phyloP scores from a whole-genome alignment of 108 stramenopile genomes.

The Aureococcus anophagefferens region DNA sequence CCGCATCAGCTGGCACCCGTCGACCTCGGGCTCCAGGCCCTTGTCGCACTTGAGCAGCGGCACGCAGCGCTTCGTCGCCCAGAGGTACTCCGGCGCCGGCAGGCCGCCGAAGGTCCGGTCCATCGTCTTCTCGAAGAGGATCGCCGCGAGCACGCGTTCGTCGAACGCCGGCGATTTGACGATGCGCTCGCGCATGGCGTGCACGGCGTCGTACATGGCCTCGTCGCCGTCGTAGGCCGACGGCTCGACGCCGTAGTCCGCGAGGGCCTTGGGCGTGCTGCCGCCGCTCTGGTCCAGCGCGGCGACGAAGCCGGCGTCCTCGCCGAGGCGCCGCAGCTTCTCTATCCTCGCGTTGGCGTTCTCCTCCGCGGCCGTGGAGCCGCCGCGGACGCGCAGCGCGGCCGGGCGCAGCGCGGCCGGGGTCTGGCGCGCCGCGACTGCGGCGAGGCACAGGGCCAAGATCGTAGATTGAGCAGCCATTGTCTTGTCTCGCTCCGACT shows the following conservation, averaged over 20 bases:
- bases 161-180: slow-evolving; percentile 52
- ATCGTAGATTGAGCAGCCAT: too few species aligned
- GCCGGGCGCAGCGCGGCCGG: too few species aligned
- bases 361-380: too few species aligned
- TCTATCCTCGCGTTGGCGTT: too few species aligned
- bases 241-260: too few species aligned
- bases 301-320: slow-evolving; percentile 59
- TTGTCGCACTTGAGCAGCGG: slow-evolving; percentile 69
- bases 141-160: slow-evolving; percentile 56
- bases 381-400: too few species aligned
- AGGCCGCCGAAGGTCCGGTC: slow-evolving; percentile 52
- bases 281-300: slow-evolving; percentile 72
- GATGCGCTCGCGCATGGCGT: slow-evolving; percentile 64
- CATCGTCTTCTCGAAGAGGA: slow-evolving; percentile 74
- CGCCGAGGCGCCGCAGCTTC: too few species aligned
- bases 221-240: slow-evolving; percentile 21
- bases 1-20: slow-evolving; percentile 72
- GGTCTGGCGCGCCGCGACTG: too few species aligned
- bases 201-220: slow-evolving; percentile 59
- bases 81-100: slow-evolving; percentile 53
- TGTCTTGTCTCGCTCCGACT: too few species aligned
- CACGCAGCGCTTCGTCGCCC: slow-evolving; percentile 56
- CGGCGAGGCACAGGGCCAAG: too few species aligned
- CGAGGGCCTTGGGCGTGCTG: slow-evolving; percentile 14
- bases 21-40: slow-evolving; percentile 45